These are phyloP conservation scores for Pseudopithomyces maydicus DNA, from an alignment of 2,329 filamentous ascomycete species.

Conservation along the genomic window DNA sequence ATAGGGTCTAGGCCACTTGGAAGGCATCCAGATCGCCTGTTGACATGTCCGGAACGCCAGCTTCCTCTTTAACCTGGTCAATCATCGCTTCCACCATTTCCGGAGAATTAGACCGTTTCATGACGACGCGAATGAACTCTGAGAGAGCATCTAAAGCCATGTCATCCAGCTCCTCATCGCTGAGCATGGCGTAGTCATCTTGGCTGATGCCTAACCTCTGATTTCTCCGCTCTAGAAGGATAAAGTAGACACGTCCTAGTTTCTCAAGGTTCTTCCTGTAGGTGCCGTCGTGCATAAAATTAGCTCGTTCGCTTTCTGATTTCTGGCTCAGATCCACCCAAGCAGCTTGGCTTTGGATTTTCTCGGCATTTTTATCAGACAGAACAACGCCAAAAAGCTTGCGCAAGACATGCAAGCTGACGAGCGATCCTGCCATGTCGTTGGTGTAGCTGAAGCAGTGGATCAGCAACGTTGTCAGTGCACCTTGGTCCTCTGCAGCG, in stretches of 20 bases:
- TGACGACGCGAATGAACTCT: slow-evolving; percentile 36
- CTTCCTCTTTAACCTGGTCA: slow-evolving; percentile 26
- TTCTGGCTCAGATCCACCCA: slow-evolving; percentile 33
- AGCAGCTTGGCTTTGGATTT: slow-evolving; percentile 34
- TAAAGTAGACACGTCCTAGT: slow-evolving; percentile 24
- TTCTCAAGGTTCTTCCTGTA: slow-evolving; percentile 18
- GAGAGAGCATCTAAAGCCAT: slow-evolving; percentile 34
- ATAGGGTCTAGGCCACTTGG: slow-evolving; percentile 19
- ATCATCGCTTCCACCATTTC: slow-evolving; percentile 37
- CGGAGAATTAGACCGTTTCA: slow-evolving; percentile 28
- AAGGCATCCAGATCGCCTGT: slow-evolving; percentile 41
- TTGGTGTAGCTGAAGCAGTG: slow-evolving; percentile 41
- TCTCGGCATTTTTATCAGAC: slow-evolving; percentile 19
- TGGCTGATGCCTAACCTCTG: slow-evolving; percentile 19
- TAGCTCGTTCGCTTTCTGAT: slow-evolving; percentile 7
- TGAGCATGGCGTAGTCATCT: slow-evolving; percentile 19
- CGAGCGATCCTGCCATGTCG: slow-evolving; percentile 40
- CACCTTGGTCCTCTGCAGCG: slow-evolving; percentile 24
- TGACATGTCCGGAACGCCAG: slow-evolving; percentile 29
- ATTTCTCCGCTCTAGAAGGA: slow-evolving; percentile 24
- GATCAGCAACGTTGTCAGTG: slow-evolving; percentile 34
- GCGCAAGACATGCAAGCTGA: slow-evolving; percentile 39
- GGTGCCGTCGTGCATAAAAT: slow-evolving; percentile 20
- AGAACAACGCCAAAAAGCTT: slow-evolving; percentile 34
- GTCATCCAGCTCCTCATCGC: slow-evolving; percentile 27